phyloP scores from a whole-genome alignment of 2,329 filamentous ascomycete species.

The Monosporascus cannonballus region DNA sequence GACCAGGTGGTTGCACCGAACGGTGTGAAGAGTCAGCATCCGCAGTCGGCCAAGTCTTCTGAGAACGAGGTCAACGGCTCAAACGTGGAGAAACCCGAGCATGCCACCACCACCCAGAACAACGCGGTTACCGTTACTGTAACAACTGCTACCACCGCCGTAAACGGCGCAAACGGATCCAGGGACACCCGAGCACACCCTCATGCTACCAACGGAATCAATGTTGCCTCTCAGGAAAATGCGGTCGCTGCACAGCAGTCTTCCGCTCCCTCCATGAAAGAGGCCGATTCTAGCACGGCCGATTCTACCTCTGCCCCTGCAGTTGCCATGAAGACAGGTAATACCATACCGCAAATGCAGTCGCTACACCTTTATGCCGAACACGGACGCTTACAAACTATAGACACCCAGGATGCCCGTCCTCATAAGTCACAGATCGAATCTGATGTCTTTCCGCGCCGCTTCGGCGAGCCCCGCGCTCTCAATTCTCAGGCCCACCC shows the following conservation, averaged over 20 bases:
- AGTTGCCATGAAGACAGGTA: constrained; percentile 13
- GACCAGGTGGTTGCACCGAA: constrained; percentile 11
- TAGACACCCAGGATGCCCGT: constrained; percentile 11
- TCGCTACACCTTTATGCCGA: constrained; percentile 3
- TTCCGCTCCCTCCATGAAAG: constrained; percentile 4
- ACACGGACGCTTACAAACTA: constrained; percentile 14
- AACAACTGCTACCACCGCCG: constrained; percentile 1
- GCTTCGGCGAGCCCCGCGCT: constrained; percentile 12
- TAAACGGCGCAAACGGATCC: constrained; percentile 4
- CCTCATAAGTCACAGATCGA: constrained; percentile 13
- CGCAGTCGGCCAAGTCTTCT: constrained; percentile 14
- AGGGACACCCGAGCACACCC: background rate
- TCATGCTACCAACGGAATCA: constrained; percentile 6
- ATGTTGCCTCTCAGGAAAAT: background rate
- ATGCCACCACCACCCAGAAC: constrained; percentile 3
- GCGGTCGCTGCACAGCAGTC: background rate
- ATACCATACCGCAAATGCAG: constrained; percentile 3
- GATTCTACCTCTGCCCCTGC: constrained; percentile 4
- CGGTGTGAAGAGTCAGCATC: constrained; percentile 4
- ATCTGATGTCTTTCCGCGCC: constrained; percentile 14
- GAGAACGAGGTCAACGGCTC: constrained; percentile 17
- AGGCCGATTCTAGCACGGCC: constrained; percentile 3
- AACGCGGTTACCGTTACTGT: background rate
- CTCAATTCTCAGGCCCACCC: constrained; percentile 12
- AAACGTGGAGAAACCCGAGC: constrained; percentile 20